Base-by-base conservation (phyloP, 2,329 filamentous ascomycete species). In the Colletotrichum endophyticum region DNA sequence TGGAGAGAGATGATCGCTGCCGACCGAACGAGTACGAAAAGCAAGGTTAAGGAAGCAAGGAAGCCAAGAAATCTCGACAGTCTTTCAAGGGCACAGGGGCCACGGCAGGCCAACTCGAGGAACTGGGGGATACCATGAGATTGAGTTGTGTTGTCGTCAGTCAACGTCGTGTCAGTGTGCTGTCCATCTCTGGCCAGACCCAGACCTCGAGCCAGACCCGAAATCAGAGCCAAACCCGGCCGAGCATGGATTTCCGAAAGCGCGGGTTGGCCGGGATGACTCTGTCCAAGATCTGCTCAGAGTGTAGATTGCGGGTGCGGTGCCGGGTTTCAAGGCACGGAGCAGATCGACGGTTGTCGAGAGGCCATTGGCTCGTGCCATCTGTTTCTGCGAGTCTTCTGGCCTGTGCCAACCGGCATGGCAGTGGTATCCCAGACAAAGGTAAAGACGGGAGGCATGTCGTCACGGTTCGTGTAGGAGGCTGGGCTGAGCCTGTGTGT, bases 1-100 rank as follows among this genome's bases (percentile, higher is more conserved):
- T 75, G 69, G 68, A 64, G 36, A 30, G 36, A 73, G 34, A 66
- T 32, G 49, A 66, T 25, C 66, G 32, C 27, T 53, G 66, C 66
- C 49, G 25, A 25, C 66, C 66, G 71, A 62, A 71, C 74, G 74
- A 77, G 74, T 77, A 77, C 74, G 74, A 77, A 75, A 70, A 73
- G 71, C 74, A 74, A 73, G 64, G 59, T 56, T 27, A 62, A 66
- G 49, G 36, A 39, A 75, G 71, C 44, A 62, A 70, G 49, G 36
- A 39, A 75, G 71, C 59, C 57, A 76, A 75, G 74, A 49, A 64
- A 66, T 53, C n/a, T 74, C 64, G 71, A 70, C 71, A 70, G 34
- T 59, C 28, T 32, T 22, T 44, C 57, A 70, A 39, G 30, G 66
- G 59, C 56, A 70, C 22, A 25, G 56, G 66, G 66, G 39, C 66